Base-by-base conservation (phyloP, 164 flowering plant species). In the Nymphaea thermarum region DNA sequence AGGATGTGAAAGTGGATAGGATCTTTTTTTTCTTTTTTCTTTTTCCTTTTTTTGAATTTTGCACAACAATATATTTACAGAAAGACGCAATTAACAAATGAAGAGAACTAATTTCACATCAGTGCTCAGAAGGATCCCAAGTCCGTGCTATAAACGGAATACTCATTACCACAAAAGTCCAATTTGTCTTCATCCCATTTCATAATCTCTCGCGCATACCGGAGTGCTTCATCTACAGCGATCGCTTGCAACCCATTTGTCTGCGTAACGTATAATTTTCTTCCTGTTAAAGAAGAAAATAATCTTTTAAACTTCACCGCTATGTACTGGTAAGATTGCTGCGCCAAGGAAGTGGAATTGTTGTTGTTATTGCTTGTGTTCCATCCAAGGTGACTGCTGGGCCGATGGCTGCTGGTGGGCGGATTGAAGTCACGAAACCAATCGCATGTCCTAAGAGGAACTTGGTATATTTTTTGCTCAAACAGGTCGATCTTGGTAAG, bases 391-490 rank as follows among this genome's bases (percentile, higher is more conserved):
- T 17, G 7, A 17, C 42, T 4, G 18, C 64, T 62, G 12, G 25
- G 25, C 18, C 76, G 81, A 42, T 83, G 71, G 3, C 77, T 79
- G 70, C 93, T 88, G 42, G 81, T 67, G 67, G 92, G 67, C 2
- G 99, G 99, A 74, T 81, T 80, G 75, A 90, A 95, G 72, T 90
- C 98, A 44, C 78, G 72, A 64, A 95, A 92, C 99, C 99, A 95
- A 1, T 87, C 91, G 67, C 99, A 95, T 41, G 66, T 63, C 8
- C 66, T 77, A 64, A 95, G 77, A 15, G 98, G 91, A 7, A 78
- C 77, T 53, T 65, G 81, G 64, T 85, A 88, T 25, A 90, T 70
- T 79, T 87, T 92, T 64, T 83, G 80, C 74, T 95, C 99, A 36
- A 95, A 82, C 55, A 76, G 65, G 75, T 95, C 99, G 63, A 71